A percentile compares a stretch with the other conserved stretches of the same genome.
phyloP scores from a whole-genome alignment of 208 protist species.

The Borovskyia barvae region DNA sequence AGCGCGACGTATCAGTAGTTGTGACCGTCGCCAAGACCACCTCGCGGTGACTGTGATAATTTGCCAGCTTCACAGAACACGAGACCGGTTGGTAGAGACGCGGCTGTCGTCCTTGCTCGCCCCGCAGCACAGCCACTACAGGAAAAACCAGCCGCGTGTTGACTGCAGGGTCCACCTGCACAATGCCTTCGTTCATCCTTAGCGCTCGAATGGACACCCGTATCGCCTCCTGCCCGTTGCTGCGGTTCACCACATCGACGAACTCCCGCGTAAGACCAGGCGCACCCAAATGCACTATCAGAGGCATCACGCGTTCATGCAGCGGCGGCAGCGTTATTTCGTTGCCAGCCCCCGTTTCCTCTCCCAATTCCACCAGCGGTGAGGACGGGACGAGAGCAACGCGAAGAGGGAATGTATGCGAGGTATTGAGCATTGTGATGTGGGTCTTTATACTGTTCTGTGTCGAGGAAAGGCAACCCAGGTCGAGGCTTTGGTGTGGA shows the following conservation, averaged over 20 bases:
- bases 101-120: slow-evolving; percentile 15
- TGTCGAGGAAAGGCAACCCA: slow-evolving; percentile 44
- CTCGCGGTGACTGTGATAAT: slow-evolving; percentile 25
- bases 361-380: slow-evolving; percentile 22
- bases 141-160: slow-evolving; percentile 25
- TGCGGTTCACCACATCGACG: slow-evolving; percentile 62
- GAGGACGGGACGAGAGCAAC: slow-evolving; percentile 34
- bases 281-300: slow-evolving; percentile 41
- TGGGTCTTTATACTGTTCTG: slow-evolving; percentile 32
- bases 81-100: slow-evolving; percentile 28
- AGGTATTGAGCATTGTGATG: slow-evolving; percentile 56
- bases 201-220: slow-evolving; percentile 42
- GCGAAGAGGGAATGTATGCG: slow-evolving; percentile 58
- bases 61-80: slow-evolving; percentile 23
- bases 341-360: slow-evolving; percentile 17
- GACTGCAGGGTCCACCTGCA: slow-evolving; percentile 18
- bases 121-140: slow-evolving; percentile 24
- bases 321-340: slow-evolving; percentile 39
- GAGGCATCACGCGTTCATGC: slow-evolving; percentile 38
- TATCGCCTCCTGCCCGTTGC: slow-evolving; percentile 60
- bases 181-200: slow-evolving; percentile 29
- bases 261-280: slow-evolving; percentile 60
- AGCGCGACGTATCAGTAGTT: slow-evolving; percentile 1
- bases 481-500: slow-evolving; percentile 30
- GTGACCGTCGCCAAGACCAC: slow-evolving; percentile 14